Percentiles rank a stretch among this genome's conserved stretches.
Evolutionary conservation across 495 filamentous ascomycete species (phyloP).

Genomic region (Annulohypoxylon maeteangense): DNA sequence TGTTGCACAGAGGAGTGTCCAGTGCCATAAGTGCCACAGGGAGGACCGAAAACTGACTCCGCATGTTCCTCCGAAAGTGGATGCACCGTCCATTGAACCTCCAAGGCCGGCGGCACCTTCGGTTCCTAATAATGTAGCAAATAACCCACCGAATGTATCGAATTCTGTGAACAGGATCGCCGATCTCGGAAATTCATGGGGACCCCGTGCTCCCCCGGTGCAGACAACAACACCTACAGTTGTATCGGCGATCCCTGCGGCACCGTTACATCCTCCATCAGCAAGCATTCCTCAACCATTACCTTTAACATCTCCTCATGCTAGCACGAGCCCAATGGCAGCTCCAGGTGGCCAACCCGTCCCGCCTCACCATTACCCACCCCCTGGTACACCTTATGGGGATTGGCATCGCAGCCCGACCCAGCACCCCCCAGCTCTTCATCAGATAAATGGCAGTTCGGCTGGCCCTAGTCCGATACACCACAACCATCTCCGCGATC

Average conservation of each 20-base stretch:
- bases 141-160: slow-evolving; percentile 31
- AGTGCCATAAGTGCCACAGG: slow-evolving; percentile 68
- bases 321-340: slow-evolving; percentile 43
- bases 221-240: slow-evolving; percentile 26
- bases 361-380: slow-evolving; percentile 52
- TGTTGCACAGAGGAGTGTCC: slow-evolving; percentile 61
- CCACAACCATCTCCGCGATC: slow-evolving; percentile 54
- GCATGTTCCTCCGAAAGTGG: slow-evolving; percentile 44
- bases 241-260: slow-evolving; percentile 27
- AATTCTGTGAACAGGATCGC: slow-evolving; percentile 36
- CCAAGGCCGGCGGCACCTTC: slow-evolving; percentile 47
- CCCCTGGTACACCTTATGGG: slow-evolving; percentile 50
- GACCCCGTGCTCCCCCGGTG: slow-evolving; percentile 25
- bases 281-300: slow-evolving; percentile 36
- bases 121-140: slow-evolving; percentile 21
- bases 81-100: slow-evolving; percentile 50
- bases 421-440: slow-evolving; percentile 48
- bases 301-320: slow-evolving; percentile 36
- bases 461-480: slow-evolving; percentile 46
- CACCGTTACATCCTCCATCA: slow-evolving; percentile 38
- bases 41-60: slow-evolving; percentile 50
- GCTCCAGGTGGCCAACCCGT: slow-evolving; percentile 45
- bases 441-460: slow-evolving; percentile 56
- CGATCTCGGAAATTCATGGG: slow-evolving; percentile 41
- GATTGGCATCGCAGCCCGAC: slow-evolving; percentile 49